Percentiles rank a stretch among this genome's conserved stretches.
These are phyloP conservation scores for Entelexis paramagnoliae DNA, from an alignment of 1,139 yeast genomes.

Conservation along the genomic window DNA sequence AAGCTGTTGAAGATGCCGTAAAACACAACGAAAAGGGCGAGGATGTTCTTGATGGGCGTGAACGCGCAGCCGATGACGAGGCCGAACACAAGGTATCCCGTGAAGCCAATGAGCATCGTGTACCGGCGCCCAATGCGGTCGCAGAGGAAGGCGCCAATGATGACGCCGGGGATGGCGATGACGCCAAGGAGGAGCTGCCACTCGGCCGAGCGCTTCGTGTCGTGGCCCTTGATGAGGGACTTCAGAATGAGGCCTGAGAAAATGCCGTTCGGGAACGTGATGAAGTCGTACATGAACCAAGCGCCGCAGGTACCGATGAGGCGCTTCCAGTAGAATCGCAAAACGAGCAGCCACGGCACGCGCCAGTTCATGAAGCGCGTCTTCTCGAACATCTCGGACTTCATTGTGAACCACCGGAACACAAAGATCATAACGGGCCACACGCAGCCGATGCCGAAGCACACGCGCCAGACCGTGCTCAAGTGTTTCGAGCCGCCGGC, in stretches of 20 bases:
- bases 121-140: constrained; percentile 49
- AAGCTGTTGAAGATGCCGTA: constrained; percentile 49
- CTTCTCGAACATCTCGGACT: constrained; percentile 48
- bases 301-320: constrained; percentile 48
- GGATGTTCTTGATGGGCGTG: constrained; percentile 39
- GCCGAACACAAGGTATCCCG: constrained; percentile 51
- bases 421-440: constrained; percentile 67
- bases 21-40: constrained; percentile 47
- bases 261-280: constrained; percentile 56
- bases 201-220: constrained; percentile 42
- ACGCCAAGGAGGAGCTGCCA: constrained; percentile 48
- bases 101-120: constrained; percentile 49
- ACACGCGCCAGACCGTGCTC: constrained; percentile 59
- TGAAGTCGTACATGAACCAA: constrained; percentile 57
- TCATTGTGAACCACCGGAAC: constrained; percentile 61
- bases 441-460: constrained; percentile 63
- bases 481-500: constrained; percentile 37
- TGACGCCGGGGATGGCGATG: constrained; percentile 49
- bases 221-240: constrained; percentile 36
- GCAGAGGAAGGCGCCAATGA: constrained; percentile 46
- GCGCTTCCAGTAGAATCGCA: constrained; percentile 47
- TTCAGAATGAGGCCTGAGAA: constrained; percentile 47
- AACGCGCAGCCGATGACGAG: constrained; percentile 49
- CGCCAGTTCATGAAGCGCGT: constrained; percentile 39
- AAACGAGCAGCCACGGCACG: constrained; percentile 46